A percentile compares a stretch with the other conserved stretches of the same genome.
Evolutionary conservation across 345 rosid species (phyloP).

Genomic region (Linum tenue): DNA sequence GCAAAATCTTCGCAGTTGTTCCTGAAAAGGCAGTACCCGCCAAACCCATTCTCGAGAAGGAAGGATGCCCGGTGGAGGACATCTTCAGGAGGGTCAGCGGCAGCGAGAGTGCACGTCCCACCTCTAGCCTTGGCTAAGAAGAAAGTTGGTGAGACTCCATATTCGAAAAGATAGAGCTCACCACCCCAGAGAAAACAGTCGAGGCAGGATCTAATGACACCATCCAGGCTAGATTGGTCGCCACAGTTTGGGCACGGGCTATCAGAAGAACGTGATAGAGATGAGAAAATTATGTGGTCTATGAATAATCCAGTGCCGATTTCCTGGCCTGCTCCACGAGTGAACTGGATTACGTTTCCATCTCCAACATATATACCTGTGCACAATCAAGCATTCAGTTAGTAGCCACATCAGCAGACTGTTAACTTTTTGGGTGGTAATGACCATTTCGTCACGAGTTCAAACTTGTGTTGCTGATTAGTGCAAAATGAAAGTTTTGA

Average conservation of each 20-base stretch:
- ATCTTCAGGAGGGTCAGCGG: slow-evolving; percentile 47
- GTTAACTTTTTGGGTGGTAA: neutral
- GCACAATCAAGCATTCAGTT: neutral
- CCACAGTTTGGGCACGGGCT: slow-evolving; percentile 52
- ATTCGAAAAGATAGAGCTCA: slow-evolving; percentile 48
- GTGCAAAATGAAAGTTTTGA: no score
- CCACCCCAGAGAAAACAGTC: slow-evolving; percentile 66
- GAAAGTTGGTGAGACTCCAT: slow-evolving; percentile 32
- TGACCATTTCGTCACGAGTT: neutral
- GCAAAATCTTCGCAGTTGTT: slow-evolving; percentile 83
- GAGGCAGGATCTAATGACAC: slow-evolving; percentile 59
- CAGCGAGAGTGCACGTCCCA: slow-evolving; percentile 66
- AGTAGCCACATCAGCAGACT: neutral
- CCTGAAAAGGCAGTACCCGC: slow-evolving; percentile 47
- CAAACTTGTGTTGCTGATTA: no score
- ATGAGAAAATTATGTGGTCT: slow-evolving; percentile 40
- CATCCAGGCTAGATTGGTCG: slow-evolving; percentile 31
- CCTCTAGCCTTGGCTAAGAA: slow-evolving; percentile 62
- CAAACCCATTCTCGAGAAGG: slow-evolving; percentile 61
- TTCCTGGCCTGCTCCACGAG: slow-evolving; percentile 58
- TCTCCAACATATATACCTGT: slow-evolving; percentile 62
- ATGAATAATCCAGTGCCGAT: slow-evolving; percentile 51
- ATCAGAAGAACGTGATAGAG: slow-evolving; percentile 30
- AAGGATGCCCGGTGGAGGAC: slow-evolving; percentile 47
- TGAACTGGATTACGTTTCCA: slow-evolving; percentile 64